Conservation (phyloP, 805 yeast species). For the Cyberlindnera lachancei region DNA sequence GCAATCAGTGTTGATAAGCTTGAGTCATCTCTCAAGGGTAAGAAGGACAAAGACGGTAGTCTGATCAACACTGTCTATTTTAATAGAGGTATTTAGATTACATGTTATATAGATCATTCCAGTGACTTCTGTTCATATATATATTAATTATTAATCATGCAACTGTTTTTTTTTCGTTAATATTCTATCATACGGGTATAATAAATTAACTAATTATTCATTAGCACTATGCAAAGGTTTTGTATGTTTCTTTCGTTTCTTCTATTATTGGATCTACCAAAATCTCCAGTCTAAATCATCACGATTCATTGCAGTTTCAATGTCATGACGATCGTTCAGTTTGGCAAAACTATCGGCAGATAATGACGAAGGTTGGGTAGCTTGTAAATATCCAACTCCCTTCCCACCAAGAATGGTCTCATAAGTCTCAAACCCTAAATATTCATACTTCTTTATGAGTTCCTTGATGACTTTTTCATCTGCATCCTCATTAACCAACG, state of each 20-base stretch:
- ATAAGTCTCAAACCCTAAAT: slow-evolving; percentile 62
- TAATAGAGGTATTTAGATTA: slow-evolving; percentile 82
- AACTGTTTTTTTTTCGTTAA: no score
- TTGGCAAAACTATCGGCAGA: slow-evolving; percentile 30
- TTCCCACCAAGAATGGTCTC: slow-evolving; percentile 82
- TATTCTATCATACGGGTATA: no score
- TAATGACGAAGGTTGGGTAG: slow-evolving; percentile 12
- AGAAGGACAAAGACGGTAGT: slow-evolving; percentile 56
- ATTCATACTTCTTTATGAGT: slow-evolving; percentile 29
- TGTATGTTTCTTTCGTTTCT: no score
- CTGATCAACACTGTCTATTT: slow-evolving; percentile 61
- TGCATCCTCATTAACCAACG: slow-evolving; percentile 47
- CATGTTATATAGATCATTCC: no score
- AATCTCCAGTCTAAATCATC: slow-evolving; percentile 44
- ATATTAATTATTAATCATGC: no score
- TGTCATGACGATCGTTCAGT: slow-evolving; percentile 35
- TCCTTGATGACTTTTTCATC: slow-evolving; percentile 26
- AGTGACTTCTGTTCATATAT: no score
- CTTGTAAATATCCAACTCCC: slow-evolving; percentile 59
- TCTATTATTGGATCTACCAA: no score
- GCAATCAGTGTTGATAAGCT: slow-evolving; percentile 47
- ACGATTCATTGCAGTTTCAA: slow-evolving; percentile 42
- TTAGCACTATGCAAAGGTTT: not conserved
- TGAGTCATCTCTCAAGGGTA: slow-evolving; percentile 55
- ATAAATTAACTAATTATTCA: no score